Base-by-base conservation (phyloP, 2,329 filamentous ascomycete species). In the Cladosporium sp. region DNA sequence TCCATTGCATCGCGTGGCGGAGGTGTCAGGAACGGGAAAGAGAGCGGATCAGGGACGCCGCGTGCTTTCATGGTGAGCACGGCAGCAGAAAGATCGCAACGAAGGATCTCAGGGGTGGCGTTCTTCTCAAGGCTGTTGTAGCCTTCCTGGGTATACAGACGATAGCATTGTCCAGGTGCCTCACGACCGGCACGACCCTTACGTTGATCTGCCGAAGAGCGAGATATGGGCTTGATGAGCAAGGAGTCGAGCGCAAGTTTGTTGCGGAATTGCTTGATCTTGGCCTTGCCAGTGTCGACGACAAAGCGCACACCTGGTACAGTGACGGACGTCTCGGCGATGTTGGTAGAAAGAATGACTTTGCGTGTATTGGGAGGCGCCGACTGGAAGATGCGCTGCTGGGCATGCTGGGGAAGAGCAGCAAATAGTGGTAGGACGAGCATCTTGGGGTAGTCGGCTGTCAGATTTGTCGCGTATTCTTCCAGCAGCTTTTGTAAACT, bases 301-400 rank as follows among this genome's bases (percentile, higher is more conserved):
- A 99, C 94, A 71, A 91, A 95, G 5, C 92, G 88, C 7, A 99
- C 93, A 2, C 95, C 95, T 0, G 94, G 91, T 0, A 99, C 93
- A 0, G 95, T 99, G 66, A 99, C 91, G 1, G 95, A 98, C 0
- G 95, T 98, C 77, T 99, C 95, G n/a, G 95, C 95, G 72, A 99
- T 98, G 74, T 99, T 99, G 16, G 95, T 99, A 0, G 93, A 90
- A 0, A 99, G 82, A 0, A 99, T 93, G 14, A 98, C 85, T 75
- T 98, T 98, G 52, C 95, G 86, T 0, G 92, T 96, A n/a, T 84
- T 83, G 2, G 88, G 86, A 0, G 87, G 86, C 26, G 91, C 85
- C 0, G 91, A 90, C 64, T 89, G 83, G 76, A 99, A 98, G 11
- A 96, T 93, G 26, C 88, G 86, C 70, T 96, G 91, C 72, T 99